Conservation (phyloP, 1,284 basidiomycete species). For the Irpex sp. region DNA sequence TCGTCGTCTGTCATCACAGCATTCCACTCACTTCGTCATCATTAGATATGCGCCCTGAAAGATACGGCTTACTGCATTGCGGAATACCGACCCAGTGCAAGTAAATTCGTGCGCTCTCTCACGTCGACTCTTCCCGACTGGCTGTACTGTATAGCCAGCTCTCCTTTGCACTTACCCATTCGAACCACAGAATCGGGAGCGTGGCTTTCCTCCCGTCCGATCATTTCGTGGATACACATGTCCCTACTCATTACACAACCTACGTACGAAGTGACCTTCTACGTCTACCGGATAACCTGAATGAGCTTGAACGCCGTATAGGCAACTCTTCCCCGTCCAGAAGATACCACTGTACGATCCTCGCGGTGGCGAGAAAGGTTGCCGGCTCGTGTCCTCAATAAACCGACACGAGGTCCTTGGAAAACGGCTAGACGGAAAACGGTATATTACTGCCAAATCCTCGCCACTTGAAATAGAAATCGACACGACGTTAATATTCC, state of each 20-base stretch:
- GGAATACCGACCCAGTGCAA: background rate
- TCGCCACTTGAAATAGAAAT: background rate
- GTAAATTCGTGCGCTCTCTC: background rate
- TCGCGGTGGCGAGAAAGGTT: background rate
- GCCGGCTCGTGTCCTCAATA: background rate
- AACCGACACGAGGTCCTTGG: background rate
- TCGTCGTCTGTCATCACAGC: background rate
- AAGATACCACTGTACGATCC: too few relatives aligned
- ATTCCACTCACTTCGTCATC: background rate
- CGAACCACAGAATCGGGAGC: too few relatives aligned
- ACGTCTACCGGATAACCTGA: too few relatives aligned
- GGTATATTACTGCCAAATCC: too few relatives aligned
- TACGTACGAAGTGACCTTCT: background rate
- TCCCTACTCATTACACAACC: background rate
- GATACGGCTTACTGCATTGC: background rate
- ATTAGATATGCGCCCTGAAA: background rate
- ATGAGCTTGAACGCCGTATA: too few relatives aligned
- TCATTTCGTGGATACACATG: conserved; percentile 3
- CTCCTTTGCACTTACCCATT: too few relatives aligned
- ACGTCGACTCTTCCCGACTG: background rate
- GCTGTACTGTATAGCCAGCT: background rate
- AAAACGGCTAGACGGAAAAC: too few relatives aligned
- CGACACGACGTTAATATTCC: background rate
- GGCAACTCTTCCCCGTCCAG: too few relatives aligned
- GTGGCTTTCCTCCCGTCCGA: background rate